phyloP scores from a whole-genome alignment of 768 basidiomycete species.

The Mycena floridula region DNA sequence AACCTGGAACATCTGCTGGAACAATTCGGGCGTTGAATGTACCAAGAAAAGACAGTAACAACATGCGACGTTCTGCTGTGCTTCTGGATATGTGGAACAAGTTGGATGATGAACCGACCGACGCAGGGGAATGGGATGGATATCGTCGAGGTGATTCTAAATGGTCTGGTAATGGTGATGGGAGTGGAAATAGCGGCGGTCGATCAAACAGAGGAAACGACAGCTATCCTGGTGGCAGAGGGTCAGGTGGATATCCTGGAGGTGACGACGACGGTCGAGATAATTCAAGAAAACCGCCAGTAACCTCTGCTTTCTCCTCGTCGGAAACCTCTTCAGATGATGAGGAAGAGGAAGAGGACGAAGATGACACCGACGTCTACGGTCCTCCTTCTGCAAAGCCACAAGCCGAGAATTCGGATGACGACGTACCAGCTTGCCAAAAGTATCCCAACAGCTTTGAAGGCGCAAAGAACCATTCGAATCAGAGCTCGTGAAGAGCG shows the following conservation, averaged over 20 bases:
- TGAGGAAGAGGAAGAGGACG: conserved; percentile 28
- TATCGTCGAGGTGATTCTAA: conserved; percentile 4
- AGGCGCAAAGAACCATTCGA: conserved; percentile 77
- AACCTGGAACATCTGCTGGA: conserved; percentile 30
- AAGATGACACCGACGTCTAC: conserved; percentile 8
- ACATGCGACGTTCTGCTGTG: neutral
- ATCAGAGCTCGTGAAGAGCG: conserved; percentile 65
- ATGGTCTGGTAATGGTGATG: conserved; percentile 5
- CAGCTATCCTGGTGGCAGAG: conserved; percentile 4
- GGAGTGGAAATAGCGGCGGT: conserved; percentile 7
- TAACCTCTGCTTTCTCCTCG: conserved; percentile 26
- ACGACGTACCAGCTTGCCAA: conserved; percentile 83
- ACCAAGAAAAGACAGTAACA: neutral
- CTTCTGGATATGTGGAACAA: conserved; percentile 3
- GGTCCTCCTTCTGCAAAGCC: conserved; percentile 1
- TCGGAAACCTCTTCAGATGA: conserved; percentile 35
- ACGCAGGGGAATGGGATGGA: conserved; percentile 18
- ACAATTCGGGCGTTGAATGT: conserved; percentile 11
- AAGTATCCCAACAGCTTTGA: conserved; percentile 76
- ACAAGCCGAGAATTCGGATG: conserved; percentile 31
- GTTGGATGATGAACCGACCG: neutral
- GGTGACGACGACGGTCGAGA: conserved; percentile 30
- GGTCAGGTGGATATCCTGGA: conserved; percentile 13
- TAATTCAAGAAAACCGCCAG: conserved; percentile 13
- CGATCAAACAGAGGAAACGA: conserved; percentile 12